phyloP scores from a whole-genome alignment of 225 moss, liverwort and hornwort species.

The Straminergon stramineum region DNA sequence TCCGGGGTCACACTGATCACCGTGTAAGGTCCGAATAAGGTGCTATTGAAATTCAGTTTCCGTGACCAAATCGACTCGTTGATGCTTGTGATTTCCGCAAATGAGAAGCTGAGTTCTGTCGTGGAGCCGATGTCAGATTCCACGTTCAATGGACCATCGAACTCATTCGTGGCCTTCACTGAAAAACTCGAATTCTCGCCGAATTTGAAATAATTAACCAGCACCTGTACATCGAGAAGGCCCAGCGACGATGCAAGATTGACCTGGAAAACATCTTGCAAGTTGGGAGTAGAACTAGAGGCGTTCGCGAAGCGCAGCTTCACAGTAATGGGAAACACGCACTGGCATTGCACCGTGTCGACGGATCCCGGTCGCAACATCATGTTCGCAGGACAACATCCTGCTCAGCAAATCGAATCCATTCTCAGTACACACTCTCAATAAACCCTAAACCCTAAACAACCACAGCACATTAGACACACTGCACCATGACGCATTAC shows the following conservation, averaged over 20 bases:
- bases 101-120: background rate
- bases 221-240: conserved; percentile 14
- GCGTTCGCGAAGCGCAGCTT: conserved; percentile 54
- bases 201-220: conserved; percentile 37
- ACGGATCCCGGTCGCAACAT: conserved; percentile 42
- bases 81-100: background rate
- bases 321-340: conserved; percentile 64
- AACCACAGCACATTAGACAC: background rate
- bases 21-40: conserved; percentile 16
- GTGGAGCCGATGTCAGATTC: conserved; percentile 22
- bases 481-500: background rate
- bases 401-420: background rate
- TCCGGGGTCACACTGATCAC: conserved; percentile 26
- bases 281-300: conserved; percentile 22
- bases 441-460: background rate
- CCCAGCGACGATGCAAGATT: background rate
- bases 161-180: conserved; percentile 6
- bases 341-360: conserved; percentile 22
- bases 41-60: background rate
- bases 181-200: conserved; percentile 45
- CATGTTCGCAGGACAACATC: conserved; percentile 50
- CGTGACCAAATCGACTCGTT: conserved; percentile 22
- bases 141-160: conserved; percentile 26
- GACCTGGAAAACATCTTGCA: conserved; percentile 41
- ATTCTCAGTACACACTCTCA: background rate